A percentile compares a stretch with the other conserved stretches of the same genome.
Evolutionary conservation across 768 basidiomycete genomes (phyloP).

Genomic region (Pisolithus microcarpus): DNA sequence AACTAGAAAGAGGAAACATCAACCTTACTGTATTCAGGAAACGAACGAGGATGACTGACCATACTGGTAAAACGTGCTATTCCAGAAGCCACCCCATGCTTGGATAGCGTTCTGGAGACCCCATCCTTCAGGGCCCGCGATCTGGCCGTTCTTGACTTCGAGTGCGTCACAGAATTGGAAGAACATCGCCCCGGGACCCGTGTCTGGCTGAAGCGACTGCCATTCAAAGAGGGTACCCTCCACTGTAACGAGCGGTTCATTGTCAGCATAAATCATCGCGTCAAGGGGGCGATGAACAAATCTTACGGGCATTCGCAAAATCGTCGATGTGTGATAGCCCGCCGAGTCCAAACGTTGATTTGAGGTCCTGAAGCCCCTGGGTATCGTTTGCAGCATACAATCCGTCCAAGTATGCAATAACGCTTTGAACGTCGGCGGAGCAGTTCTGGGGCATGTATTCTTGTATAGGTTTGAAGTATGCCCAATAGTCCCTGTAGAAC

Average conservation of each 20-base stretch:
- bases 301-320: constrained; percentile 50
- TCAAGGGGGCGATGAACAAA: constrained; percentile 3
- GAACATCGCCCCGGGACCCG: constrained; percentile 34
- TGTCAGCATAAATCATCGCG: constrained; percentile 24
- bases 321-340: constrained; percentile 57
- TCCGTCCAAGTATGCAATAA: constrained; percentile 53
- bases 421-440: constrained; percentile 62
- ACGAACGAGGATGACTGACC: constrained; percentile 30
- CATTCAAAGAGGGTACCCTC: constrained; percentile 57
- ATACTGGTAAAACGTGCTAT: constrained; percentile 36
- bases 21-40: neutral
- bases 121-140: constrained; percentile 46
- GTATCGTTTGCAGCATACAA: constrained; percentile 41
- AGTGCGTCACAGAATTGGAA: constrained; percentile 35
- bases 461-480: constrained; percentile 67
- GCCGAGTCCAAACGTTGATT: constrained; percentile 53
- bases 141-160: constrained; percentile 33
- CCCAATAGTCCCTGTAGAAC: constrained; percentile 17
- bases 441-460: constrained; percentile 66
- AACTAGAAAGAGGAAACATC: constrained; percentile 29
- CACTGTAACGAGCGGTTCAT: constrained; percentile 23
- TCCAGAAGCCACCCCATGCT: constrained; percentile 58
- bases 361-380: constrained; percentile 45
- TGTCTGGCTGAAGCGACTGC: constrained; percentile 51
- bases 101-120: constrained; percentile 53